Conservation (phyloP, 2,329 filamentous ascomycete species). For the Epichloe sibirici region DNA sequence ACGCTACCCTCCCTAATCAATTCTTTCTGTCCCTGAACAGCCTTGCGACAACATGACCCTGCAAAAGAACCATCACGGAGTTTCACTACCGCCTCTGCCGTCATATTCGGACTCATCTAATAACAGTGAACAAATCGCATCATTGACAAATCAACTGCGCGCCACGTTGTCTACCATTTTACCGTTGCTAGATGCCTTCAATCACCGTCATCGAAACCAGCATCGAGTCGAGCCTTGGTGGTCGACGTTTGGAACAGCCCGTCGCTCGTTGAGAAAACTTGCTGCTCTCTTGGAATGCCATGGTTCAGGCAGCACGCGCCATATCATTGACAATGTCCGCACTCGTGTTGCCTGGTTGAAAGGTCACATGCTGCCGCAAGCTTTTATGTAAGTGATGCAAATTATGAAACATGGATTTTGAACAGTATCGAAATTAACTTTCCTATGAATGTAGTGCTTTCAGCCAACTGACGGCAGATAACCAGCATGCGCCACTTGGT, state of each 20-base stretch:
- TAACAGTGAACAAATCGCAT: conserved; percentile 1
- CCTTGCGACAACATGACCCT: background rate
- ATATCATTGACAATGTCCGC: conserved; percentile 6
- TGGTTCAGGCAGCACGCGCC: background rate
- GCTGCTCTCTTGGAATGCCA: conserved; percentile 11
- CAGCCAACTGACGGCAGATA: conserved; percentile 57
- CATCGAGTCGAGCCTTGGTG: conserved; percentile 77
- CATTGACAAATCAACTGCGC: conserved; percentile 9
- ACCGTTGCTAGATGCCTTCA: conserved; percentile 56
- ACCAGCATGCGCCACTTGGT: conserved; percentile 60
- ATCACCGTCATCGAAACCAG: conserved; percentile 84
- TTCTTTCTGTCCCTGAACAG: background rate
- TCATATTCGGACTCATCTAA: background rate
- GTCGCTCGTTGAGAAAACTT: conserved; percentile 51
- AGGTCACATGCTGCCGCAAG: conserved; percentile 19
- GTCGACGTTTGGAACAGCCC: conserved; percentile 56
- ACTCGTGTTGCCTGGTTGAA: conserved; percentile 18
- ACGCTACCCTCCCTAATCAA: background rate
- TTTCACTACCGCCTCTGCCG: background rate
- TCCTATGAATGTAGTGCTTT: conserved; percentile 37
- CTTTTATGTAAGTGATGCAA: conserved; percentile 22
- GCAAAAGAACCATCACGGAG: background rate
- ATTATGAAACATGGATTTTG: background rate
- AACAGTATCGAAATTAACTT: background rate
- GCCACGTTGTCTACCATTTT: conserved; percentile 26